phyloP scores from a whole-genome alignment of 805 yeast genomes.

The Candida loeiensis region DNA sequence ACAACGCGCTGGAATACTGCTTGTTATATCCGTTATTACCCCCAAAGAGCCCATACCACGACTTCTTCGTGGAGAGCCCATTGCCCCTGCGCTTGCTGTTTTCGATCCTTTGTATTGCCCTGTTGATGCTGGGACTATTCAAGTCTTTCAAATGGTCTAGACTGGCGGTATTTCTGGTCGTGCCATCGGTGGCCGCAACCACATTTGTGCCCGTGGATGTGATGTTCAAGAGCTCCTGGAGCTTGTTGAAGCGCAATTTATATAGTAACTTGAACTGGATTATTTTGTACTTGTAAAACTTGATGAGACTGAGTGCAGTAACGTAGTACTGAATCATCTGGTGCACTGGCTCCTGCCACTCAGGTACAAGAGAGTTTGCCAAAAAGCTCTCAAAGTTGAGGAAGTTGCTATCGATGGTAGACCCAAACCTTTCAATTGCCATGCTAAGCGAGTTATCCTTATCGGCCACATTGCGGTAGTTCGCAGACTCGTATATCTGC shows the following conservation, averaged over 20 bases:
- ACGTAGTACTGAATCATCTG: slow-evolving; percentile 44
- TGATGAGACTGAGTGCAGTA: slow-evolving; percentile 42
- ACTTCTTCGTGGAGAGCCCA: slow-evolving; percentile 23
- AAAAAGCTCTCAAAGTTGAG: slow-evolving; percentile 46
- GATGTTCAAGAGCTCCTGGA: slow-evolving; percentile 34
- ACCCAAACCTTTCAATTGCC: slow-evolving; percentile 50
- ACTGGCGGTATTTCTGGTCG: slow-evolving; percentile 3
- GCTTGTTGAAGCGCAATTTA: slow-evolving; percentile 36
- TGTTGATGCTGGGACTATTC: slow-evolving; percentile 37
- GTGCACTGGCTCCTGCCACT: slow-evolving; percentile 50
- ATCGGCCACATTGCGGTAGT: slow-evolving; percentile 4
- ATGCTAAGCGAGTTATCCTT: slow-evolving; percentile 19
- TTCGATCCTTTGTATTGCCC: slow-evolving; percentile 33
- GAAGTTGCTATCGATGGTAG: slow-evolving; percentile 48
- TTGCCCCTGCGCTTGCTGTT: slow-evolving; percentile 17
- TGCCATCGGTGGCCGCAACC: slow-evolving; percentile 11
- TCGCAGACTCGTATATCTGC: slow-evolving; percentile 29
- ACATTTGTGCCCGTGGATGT: slow-evolving; percentile 13
- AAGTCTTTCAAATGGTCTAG: slow-evolving; percentile 29
- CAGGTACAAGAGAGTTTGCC: slow-evolving; percentile 33
- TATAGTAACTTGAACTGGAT: slow-evolving; percentile 43
- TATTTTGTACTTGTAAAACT: slow-evolving; percentile 50
- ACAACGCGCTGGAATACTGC: slow-evolving; percentile 10
- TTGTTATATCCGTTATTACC: slow-evolving; percentile 32
- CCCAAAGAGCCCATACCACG: slow-evolving; percentile 45